These are phyloP conservation scores for Ascocoryne sarcoides DNA, from an alignment of 2,329 filamentous ascomycete genomes.

Conservation along the genomic window DNA sequence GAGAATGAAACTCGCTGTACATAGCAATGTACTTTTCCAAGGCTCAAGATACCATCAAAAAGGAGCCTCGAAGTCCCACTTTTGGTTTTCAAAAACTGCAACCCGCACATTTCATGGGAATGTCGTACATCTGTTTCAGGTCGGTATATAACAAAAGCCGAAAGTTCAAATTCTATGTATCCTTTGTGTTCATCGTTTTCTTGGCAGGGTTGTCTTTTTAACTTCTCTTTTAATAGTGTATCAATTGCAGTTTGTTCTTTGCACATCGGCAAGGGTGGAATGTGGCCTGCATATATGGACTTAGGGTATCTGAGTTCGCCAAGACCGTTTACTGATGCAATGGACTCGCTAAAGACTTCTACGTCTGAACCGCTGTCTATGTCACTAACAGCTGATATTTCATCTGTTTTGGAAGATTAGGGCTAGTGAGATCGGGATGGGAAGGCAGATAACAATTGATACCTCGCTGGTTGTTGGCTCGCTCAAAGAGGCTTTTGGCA, in stretches of 20 bases:
- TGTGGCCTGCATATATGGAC: not conserved
- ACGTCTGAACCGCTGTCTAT: too few relatives aligned
- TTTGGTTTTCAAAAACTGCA: slow-evolving; percentile 42
- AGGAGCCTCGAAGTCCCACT: slow-evolving; percentile 34
- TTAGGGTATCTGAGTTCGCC: not conserved
- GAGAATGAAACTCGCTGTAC: slow-evolving; percentile 48
- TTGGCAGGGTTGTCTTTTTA: not conserved
- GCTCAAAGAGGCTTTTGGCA: too few relatives aligned
- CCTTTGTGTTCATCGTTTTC: slow-evolving; percentile 2
- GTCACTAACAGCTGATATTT: too few relatives aligned
- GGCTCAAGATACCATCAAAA: slow-evolving; percentile 52
- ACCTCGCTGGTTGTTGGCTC: too few relatives aligned
- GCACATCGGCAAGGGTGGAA: not conserved
- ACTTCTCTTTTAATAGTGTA: not conserved
- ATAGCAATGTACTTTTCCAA: slow-evolving; percentile 35
- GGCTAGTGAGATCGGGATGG: too few relatives aligned
- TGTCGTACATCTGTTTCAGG: slow-evolving; percentile 23
- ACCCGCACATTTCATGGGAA: slow-evolving; percentile 42
- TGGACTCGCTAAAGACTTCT: too few relatives aligned
- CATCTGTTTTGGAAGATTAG: too few relatives aligned
- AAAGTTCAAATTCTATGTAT: slow-evolving; percentile 40
- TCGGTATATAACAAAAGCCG: slow-evolving; percentile 51
- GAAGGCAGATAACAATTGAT: too few relatives aligned
- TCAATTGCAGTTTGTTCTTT: slow-evolving; percentile 1
- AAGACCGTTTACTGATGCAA: not conserved